phyloP scores from a whole-genome alignment of 257 asterid genomes.

The Solanum arcanum region DNA sequence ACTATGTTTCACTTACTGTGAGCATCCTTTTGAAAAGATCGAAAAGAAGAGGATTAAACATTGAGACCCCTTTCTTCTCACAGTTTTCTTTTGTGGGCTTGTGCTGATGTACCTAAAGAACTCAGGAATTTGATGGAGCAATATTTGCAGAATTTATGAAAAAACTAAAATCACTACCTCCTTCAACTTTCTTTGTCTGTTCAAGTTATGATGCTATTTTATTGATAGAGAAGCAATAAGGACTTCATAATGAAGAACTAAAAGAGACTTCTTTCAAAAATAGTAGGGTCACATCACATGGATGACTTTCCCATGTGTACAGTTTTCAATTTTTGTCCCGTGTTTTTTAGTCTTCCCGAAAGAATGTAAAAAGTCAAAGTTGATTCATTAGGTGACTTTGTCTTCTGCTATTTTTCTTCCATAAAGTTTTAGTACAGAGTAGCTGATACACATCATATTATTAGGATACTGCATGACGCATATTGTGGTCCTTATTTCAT shows the following conservation, averaged over 20 bases:
- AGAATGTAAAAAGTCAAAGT: background rate
- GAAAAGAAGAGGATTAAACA: background rate
- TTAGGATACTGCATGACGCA: background rate
- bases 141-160: background rate
- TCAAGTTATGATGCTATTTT: background rate
- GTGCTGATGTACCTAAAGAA: background rate
- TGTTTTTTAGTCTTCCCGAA: background rate
- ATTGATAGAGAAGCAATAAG: background rate
- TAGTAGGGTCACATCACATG: background rate
- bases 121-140: background rate
- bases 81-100: background rate
- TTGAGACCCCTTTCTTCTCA: background rate
- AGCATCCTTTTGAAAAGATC: background rate
- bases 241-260: background rate
- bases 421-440: background rate
- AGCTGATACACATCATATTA: background rate
- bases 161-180: background rate
- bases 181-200: background rate
- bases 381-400: background rate
- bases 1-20: background rate
- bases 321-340: background rate
- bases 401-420: background rate
- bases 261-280: background rate
- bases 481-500: background rate
- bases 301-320: background rate